Evolutionary conservation across 2,329 filamentous ascomycete species (phyloP).

Genomic region (Alternaria consortialis): DNA sequence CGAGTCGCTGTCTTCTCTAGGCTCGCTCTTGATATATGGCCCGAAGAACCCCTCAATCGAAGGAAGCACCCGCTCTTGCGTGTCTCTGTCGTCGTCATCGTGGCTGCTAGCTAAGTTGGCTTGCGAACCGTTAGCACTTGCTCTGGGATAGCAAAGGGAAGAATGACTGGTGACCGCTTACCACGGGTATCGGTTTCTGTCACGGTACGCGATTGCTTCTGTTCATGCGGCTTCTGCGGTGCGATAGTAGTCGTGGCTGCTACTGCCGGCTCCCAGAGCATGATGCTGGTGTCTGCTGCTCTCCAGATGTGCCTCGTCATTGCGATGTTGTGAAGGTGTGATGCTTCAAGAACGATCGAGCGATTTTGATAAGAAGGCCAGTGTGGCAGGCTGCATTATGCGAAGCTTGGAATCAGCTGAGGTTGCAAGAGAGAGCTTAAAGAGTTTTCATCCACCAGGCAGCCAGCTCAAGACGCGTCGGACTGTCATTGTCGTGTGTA

Average conservation of each 20-base stretch:
- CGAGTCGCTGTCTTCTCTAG: not conserved
- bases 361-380: not conserved
- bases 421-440: not conserved
- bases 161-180: not conserved
- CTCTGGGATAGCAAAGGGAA: not conserved
- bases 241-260: not conserved
- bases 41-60: not conserved
- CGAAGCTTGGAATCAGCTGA: not conserved
- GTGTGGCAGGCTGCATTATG: not conserved
- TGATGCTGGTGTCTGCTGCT: not conserved
- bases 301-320: slow-evolving; percentile 4
- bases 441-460: not conserved
- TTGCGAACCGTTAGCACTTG: not conserved
- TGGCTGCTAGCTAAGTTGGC: not conserved
- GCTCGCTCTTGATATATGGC: not conserved
- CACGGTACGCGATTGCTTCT: not conserved
- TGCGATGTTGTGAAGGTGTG: not conserved
- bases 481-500: not conserved
- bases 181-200: not conserved
- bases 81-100: not conserved
- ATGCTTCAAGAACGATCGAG: not conserved
- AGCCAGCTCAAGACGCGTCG: not conserved
- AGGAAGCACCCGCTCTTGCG: not conserved
- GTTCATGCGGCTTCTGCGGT: not conserved
- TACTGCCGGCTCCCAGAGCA: slow-evolving; percentile 7